A percentile compares a stretch with the other conserved stretches of the same genome.
Conservation (phyloP, 352 stramenopile genomes). For the Globisporangium heterothallicum region DNA sequence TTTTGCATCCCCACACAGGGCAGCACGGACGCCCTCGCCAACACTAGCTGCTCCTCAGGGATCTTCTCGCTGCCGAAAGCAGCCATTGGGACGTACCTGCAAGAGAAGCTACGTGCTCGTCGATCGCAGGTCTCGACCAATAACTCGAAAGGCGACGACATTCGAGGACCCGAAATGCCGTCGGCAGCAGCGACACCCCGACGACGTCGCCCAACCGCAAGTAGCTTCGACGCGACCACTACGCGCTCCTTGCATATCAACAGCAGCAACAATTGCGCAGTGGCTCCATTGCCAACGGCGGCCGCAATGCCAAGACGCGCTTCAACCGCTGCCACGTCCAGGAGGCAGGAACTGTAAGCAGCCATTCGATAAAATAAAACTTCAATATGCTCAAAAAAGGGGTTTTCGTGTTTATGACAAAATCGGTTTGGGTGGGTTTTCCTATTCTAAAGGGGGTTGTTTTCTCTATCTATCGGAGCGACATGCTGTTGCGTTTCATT, state of each 20-base stretch:
- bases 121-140: constrained; percentile 18
- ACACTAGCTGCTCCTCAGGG: no score
- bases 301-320: no score
- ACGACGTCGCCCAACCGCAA: constrained; percentile 3
- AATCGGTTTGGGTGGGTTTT: neutral
- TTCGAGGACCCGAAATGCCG: constrained; percentile 28
- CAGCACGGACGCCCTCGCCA: no score
- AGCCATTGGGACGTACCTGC: constrained; percentile 49
- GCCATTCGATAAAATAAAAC: no score
- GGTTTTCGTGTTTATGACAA: neutral
- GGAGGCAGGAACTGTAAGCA: no score
- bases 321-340: no score
- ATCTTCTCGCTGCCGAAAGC: constrained; percentile 48
- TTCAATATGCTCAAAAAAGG: neutral
- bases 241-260: no score
- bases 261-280: no score
- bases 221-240: no score
- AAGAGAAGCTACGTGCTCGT: constrained; percentile 41
- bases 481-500: neutral
- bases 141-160: constrained; percentile 42
- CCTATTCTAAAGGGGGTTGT: neutral
- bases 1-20: constrained; percentile 30
- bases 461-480: neutral
- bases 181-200: constrained; percentile 9
- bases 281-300: no score